A percentile compares a stretch with the other conserved stretches of the same genome.
Conservation (phyloP, 139 green algal genomes). For the Micractinium conductrix region DNA sequence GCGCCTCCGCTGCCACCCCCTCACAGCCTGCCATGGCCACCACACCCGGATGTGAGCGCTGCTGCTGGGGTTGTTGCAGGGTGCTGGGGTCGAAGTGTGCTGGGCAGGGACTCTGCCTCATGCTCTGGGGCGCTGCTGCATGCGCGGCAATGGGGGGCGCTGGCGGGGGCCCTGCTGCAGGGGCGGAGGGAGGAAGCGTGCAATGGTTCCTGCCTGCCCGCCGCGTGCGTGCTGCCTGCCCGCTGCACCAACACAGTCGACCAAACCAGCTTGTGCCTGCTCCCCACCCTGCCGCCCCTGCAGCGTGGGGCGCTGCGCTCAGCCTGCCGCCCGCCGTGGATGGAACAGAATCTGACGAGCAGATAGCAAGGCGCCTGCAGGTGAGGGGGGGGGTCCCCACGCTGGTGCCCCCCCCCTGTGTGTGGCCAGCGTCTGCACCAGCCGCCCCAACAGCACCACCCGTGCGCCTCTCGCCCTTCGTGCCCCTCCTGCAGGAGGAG, state of each 20-base stretch:
- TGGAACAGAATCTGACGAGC: background rate
- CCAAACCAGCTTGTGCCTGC: too few relatives aligned
- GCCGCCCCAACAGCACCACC: too few relatives aligned
- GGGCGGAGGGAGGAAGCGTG: background rate
- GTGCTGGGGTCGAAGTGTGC: too few relatives aligned
- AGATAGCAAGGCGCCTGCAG: conserved; percentile 18
- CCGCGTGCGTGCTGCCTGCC: background rate
- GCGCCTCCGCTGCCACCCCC: background rate
- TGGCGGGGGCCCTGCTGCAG: background rate
- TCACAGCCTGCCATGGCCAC: background rate
- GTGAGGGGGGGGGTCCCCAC: background rate
- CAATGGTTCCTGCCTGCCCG: background rate
- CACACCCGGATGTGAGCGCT: conserved; percentile 6
- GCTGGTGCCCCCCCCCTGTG: too few relatives aligned
- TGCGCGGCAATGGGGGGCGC: too few relatives aligned
- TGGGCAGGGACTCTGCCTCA: too few relatives aligned
- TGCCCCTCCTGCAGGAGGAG: conserved; percentile 8
- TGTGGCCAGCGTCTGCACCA: too few relatives aligned
- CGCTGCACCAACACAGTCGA: too few relatives aligned
- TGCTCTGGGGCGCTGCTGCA: too few relatives aligned
- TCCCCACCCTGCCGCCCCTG: too few relatives aligned
- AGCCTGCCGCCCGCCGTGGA: background rate
- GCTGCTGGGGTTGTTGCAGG: background rate
- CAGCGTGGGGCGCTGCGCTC: conserved; percentile 8
- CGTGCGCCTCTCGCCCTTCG: background rate